Conservation (phyloP, 2,329 filamentous ascomycete species). For the Xylaria polymorpha region DNA sequence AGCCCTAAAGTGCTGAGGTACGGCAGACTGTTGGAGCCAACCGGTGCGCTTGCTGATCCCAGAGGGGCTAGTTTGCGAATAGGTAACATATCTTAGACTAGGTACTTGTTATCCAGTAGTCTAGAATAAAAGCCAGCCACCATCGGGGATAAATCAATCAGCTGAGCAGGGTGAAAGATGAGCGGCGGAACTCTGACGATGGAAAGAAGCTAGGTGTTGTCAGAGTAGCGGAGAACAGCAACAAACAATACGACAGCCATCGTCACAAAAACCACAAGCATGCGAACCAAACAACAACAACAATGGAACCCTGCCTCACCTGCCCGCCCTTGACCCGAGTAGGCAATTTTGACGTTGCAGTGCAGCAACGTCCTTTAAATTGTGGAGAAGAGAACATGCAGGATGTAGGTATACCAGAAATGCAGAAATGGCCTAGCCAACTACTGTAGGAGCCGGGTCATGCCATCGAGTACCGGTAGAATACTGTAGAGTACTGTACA, state of each 20-base stretch:
- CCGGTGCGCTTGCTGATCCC: conserved; percentile 15
- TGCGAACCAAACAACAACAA: conserved; percentile 24
- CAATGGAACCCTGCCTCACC: conserved; percentile 27
- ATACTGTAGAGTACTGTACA: background rate
- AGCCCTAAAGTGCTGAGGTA: conserved; percentile 6
- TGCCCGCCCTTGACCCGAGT: conserved; percentile 13
- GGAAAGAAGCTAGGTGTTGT: conserved; percentile 15
- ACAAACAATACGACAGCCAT: conserved; percentile 21
- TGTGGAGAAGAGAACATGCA: conserved; percentile 30
- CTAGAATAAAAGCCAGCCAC: conserved; percentile 8
- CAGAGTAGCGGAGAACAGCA: conserved; percentile 17
- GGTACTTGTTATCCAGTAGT: conserved; percentile 19
- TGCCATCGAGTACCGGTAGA: background rate
- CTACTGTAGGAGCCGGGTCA: conserved; percentile 24
- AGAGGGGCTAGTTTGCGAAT: conserved; percentile 24
- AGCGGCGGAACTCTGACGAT: conserved; percentile 25
- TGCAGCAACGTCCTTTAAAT: conserved; percentile 34
- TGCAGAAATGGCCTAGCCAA: conserved; percentile 27
- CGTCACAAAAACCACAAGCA: conserved; percentile 19
- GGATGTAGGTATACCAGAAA: background rate
- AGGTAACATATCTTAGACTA: conserved; percentile 3
- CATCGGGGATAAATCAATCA: conserved; percentile 21
- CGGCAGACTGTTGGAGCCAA: conserved; percentile 9
- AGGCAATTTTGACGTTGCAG: conserved; percentile 30
- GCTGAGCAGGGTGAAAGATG: conserved; percentile 29